Evolutionary conservation across 352 stramenopile species (phyloP).

Genomic region (Globisporangium uncinulatum): DNA sequence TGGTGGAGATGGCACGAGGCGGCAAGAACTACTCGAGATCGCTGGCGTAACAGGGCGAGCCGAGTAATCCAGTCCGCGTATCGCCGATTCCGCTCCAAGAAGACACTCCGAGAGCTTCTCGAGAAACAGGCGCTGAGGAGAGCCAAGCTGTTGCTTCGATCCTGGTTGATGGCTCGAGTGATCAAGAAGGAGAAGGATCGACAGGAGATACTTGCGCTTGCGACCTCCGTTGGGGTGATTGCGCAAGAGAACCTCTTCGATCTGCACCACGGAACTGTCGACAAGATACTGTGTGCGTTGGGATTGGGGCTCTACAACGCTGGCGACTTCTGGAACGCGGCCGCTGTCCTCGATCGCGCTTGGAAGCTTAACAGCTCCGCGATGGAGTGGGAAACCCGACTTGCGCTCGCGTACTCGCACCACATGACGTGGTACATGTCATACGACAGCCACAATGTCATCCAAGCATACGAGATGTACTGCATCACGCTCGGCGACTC

Average conservation of each 20-base stretch:
- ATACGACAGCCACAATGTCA: slow-evolving; percentile 46
- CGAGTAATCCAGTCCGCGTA: slow-evolving; percentile 43
- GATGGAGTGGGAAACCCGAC: slow-evolving; percentile 3
- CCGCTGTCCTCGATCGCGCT: slow-evolving; percentile 37
- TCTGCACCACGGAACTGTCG: slow-evolving; percentile 17
- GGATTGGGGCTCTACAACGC: slow-evolving; percentile 34
- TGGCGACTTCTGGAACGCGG: slow-evolving; percentile 57
- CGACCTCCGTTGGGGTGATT: slow-evolving; percentile 1
- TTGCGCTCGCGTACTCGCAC: slow-evolving; percentile 53
- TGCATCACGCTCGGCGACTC: slow-evolving; percentile 21
- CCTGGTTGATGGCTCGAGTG: slow-evolving; percentile 41
- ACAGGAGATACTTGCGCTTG: slow-evolving; percentile 20
- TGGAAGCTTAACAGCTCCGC: slow-evolving; percentile 4
- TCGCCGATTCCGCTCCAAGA: slow-evolving; percentile 20
- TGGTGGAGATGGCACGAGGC: slow-evolving; percentile 22
- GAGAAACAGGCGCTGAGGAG: slow-evolving; percentile 33
- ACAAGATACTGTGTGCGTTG: slow-evolving; percentile 28
- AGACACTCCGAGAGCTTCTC: slow-evolving; percentile 19
- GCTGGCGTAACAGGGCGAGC: slow-evolving; percentile 21
- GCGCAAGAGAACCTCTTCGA: slow-evolving; percentile 1
- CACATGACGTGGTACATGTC: slow-evolving; percentile 64
- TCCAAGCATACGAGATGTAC: slow-evolving; percentile 43
- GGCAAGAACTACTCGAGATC: slow-evolving; percentile 6
- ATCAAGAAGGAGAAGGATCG: slow-evolving; percentile 36
- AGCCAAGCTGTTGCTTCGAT: slow-evolving; percentile 25